These are phyloP conservation scores for Hammondia hammondi DNA, from an alignment of 169 alveolate species.

Conservation along the genomic window DNA sequence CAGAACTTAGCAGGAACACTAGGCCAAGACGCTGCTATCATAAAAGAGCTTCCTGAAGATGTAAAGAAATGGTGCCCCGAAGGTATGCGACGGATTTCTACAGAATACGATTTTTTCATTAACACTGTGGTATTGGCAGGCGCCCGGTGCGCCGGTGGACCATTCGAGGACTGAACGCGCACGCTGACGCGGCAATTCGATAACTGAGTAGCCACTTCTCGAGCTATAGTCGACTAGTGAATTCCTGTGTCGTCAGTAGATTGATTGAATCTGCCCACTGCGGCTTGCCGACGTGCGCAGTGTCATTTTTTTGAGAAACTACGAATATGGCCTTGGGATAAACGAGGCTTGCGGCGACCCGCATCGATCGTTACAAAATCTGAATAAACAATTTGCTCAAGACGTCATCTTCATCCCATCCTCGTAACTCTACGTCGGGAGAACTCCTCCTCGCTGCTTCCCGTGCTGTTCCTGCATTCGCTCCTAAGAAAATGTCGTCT, in stretches of 20 bases:
- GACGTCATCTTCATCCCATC: conserved; percentile 16
- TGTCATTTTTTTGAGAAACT: too few species aligned
- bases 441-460: background rate
- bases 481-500: background rate
- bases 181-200: background rate
- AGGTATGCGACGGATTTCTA: conserved; percentile 30
- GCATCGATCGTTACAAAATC: background rate
- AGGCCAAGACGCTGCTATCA: conserved; percentile 12
- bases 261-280: too few species aligned
- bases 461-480: background rate
- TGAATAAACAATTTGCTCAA: background rate
- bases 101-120: too few species aligned
- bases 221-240: too few species aligned
- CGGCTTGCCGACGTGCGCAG: too few species aligned
- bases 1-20: background rate
- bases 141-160: conserved; percentile 59
- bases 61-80: conserved; percentile 58
- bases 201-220: too few species aligned
- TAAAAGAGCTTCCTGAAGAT: conserved; percentile 46
- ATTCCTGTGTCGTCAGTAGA: too few species aligned
- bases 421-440: conserved; percentile 7
- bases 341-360: too few species aligned
- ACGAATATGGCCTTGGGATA: too few species aligned
- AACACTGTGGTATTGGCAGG: conserved; percentile 15
- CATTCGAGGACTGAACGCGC: background rate